These are phyloP conservation scores for Centrapalus pauciflorus DNA, from an alignment of 129 eudicot species.

Conservation along the genomic window DNA sequence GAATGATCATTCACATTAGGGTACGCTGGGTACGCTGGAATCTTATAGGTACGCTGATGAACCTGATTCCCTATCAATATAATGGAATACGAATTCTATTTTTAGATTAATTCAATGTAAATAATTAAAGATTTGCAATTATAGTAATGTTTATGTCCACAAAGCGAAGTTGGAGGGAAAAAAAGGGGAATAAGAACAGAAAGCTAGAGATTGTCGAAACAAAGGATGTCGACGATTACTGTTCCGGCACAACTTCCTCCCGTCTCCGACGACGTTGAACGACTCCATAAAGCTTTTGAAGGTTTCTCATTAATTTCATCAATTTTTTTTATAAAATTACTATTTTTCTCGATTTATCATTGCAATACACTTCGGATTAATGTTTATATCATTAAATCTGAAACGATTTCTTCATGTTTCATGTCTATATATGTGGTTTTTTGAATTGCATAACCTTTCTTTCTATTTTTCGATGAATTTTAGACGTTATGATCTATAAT, in stretches of 20 bases:
- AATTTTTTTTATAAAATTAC: not conserved
- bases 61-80: too few species aligned
- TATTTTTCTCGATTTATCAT: not conserved
- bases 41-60: too few species aligned
- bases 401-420: not conserved
- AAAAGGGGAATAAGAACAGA: not conserved
- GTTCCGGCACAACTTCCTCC: conserved; percentile 61
- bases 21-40: too few species aligned
- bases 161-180: not conserved
- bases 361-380: not conserved
- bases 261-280: conserved; percentile 71
- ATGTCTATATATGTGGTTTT: not conserved
- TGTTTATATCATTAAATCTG: not conserved
- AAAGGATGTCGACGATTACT: conserved; percentile 53
- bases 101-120: not conserved
- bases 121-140: conserved; percentile 1
- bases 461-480: not conserved
- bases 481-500: not conserved
- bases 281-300: conserved; percentile 68
- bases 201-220: not conserved
- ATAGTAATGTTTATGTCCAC: conserved; percentile 17
- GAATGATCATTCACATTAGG: too few species aligned
- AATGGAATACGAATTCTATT: too few species aligned
- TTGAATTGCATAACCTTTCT: not conserved
- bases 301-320: conserved; percentile 22